Evolutionary conservation across 2,329 filamentous ascomycete genomes (phyloP).

Genomic region (Hypoxylon sp.): DNA sequence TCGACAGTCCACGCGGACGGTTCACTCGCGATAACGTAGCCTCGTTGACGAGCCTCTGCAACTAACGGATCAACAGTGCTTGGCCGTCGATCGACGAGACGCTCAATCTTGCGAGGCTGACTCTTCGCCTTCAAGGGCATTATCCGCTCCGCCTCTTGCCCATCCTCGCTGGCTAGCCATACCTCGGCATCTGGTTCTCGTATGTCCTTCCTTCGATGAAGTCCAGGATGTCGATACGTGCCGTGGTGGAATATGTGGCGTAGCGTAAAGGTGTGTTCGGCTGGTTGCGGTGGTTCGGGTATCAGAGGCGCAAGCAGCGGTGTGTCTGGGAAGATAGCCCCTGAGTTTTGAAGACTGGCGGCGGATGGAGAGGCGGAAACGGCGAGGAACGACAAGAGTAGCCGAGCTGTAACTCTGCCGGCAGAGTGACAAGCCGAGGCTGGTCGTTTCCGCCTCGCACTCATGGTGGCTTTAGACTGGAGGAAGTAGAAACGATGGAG

Average conservation of each 20-base stretch:
- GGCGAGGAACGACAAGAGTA: constrained; percentile 78
- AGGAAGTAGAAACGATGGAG: constrained; percentile 3
- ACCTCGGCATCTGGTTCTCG: constrained; percentile 70
- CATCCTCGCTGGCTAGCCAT: constrained; percentile 74
- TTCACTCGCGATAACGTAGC: constrained; percentile 76
- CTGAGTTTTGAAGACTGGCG: constrained; percentile 55
- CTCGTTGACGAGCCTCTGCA: constrained; percentile 77
- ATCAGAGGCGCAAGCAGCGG: constrained; percentile 58
- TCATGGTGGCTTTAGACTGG: constrained; percentile 44
- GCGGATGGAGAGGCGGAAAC: constrained; percentile 63
- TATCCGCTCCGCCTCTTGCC: constrained; percentile 66
- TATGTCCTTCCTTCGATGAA: constrained; percentile 85
- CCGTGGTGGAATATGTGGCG: constrained; percentile 96
- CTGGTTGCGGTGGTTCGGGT: constrained; percentile 63
- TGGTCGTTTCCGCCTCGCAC: constrained; percentile 48
- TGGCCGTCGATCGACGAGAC: constrained; percentile 83
- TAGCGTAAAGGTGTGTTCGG: constrained; percentile 74
- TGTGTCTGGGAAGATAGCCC: constrained; percentile 62
- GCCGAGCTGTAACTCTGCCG: constrained; percentile 73
- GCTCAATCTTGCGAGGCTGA: constrained; percentile 78
- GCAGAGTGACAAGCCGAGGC: constrained; percentile 66
- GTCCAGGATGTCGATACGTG: constrained; percentile 80
- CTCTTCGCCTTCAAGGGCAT: constrained; percentile 74
- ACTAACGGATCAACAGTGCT: constrained; percentile 85
- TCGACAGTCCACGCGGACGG: constrained; percentile 87